These are phyloP conservation scores for Saturnispora hagleri DNA, from an alignment of 805 yeast genomes.

Conservation along the genomic window DNA sequence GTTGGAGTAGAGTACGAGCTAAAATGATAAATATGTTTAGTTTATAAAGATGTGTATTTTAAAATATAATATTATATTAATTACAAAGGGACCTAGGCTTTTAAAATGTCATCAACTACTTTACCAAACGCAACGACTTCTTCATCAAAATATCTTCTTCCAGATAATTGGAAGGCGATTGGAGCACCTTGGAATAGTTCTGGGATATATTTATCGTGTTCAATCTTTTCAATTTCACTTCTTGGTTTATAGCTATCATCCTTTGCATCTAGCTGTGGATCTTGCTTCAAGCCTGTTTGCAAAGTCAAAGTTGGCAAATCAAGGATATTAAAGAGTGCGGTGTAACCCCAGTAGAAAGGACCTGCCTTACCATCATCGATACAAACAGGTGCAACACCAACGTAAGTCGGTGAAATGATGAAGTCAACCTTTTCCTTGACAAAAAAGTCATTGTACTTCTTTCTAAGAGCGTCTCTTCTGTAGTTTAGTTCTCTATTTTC, in stretches of 20 bases:
- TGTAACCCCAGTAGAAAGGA: conserved; percentile 73
- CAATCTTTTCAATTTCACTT: conserved; percentile 39
- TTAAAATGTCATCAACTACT: conserved; percentile 21
- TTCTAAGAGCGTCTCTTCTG: conserved; percentile 50
- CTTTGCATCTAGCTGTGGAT: conserved; percentile 40
- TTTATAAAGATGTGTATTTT: neutral
- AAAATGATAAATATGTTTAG: neutral
- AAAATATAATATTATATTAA: neutral
- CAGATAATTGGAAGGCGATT: conserved; percentile 43
- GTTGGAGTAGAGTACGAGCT: conserved; percentile 23
- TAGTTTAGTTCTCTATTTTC: conserved; percentile 49
- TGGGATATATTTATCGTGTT: conserved; percentile 38
- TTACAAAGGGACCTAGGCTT: conserved; percentile 8
- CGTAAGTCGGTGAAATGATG: conserved; percentile 58
- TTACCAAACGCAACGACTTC: conserved; percentile 38
- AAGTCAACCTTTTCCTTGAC: conserved; percentile 51
- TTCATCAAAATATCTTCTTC: conserved; percentile 48
- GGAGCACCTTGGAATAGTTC: conserved; percentile 44
- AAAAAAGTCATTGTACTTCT: conserved; percentile 46
- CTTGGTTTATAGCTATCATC: conserved; percentile 34
- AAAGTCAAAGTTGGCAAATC: conserved; percentile 61
- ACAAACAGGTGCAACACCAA: conserved; percentile 63
- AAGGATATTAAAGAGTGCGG: conserved; percentile 60
- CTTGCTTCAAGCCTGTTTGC: conserved; percentile 56
- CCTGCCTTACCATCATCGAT: conserved; percentile 34